Evolutionary conservation across 495 filamentous ascomycete species (phyloP).

Genomic region (Thermochaetoides thermophila): DNA sequence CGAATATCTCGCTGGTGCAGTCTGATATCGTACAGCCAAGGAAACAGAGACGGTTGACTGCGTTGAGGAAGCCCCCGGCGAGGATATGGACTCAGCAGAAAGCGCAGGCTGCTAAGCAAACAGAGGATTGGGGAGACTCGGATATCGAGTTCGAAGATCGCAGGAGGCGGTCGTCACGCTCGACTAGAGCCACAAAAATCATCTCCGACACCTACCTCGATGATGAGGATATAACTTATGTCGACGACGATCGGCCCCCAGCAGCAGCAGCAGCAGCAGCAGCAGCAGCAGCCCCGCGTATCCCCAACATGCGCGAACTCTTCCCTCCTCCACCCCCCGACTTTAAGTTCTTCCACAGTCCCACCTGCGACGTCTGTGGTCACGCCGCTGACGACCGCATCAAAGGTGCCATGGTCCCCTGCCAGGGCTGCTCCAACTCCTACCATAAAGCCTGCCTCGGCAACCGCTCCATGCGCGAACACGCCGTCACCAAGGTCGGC

Average conservation of each 20-base stretch:
- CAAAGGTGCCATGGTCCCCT: constrained; percentile 58
- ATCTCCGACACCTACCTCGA: constrained; percentile 50
- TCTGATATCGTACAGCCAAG: constrained; percentile 27
- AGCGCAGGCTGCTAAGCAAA: constrained; percentile 1
- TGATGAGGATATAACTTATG: constrained; percentile 32
- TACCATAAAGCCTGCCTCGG: constrained; percentile 79
- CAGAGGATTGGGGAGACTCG: constrained; percentile 12
- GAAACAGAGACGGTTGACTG: constrained; percentile 7
- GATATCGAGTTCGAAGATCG: constrained; percentile 33
- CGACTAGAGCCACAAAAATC: constrained; percentile 31
- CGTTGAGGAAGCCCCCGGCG: not conserved
- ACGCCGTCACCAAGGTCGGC: constrained; percentile 84
- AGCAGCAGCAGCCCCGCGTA: constrained; percentile 31
- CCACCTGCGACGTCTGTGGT: constrained; percentile 58
- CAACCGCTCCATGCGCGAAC: constrained; percentile 54
- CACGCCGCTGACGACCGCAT: constrained; percentile 34
- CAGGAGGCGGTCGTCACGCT: constrained; percentile 39
- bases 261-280: no score
- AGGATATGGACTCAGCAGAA: no score
- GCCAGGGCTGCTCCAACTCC: constrained; percentile 75
- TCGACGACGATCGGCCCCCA: constrained; percentile 47
- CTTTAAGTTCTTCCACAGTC: constrained; percentile 53
- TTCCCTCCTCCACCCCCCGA: constrained; percentile 41
- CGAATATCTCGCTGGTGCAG: constrained; percentile 20
- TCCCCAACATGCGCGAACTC: constrained; percentile 49